Evolutionary conservation across 2,329 filamentous ascomycete genomes (phyloP).

Genomic region (Fusarium sp.): DNA sequence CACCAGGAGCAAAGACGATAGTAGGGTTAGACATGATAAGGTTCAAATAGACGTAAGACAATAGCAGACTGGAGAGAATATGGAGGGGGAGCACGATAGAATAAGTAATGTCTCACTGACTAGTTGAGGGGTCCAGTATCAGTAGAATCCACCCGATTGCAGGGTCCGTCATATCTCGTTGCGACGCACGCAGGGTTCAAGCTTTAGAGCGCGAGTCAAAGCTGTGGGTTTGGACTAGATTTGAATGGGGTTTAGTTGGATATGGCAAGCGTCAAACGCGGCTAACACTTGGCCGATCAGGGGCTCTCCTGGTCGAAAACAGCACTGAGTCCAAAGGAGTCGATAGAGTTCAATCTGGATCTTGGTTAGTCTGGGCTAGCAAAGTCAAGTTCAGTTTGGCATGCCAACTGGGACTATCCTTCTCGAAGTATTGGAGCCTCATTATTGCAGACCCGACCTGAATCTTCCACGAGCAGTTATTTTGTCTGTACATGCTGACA

Average conservation of each 20-base stretch:
- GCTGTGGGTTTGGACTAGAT: not conserved
- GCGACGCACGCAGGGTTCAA: not conserved
- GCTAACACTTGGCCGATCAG: not conserved
- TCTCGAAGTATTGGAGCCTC: not conserved
- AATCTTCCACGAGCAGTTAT: fast-evolving
- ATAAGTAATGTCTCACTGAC: not conserved
- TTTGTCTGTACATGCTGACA: not conserved
- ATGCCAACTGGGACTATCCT: no score
- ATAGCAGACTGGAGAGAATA: not conserved
- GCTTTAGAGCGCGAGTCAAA: not conserved
- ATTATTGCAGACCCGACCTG: not conserved
- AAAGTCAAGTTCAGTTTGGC: no score
- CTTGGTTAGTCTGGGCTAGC: not conserved
- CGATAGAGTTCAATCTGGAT: not conserved
- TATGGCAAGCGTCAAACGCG: not conserved
- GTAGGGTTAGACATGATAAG: constrained; percentile 1
- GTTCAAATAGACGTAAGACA: not conserved
- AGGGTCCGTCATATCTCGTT: not conserved
- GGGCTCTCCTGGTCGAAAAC: not conserved
- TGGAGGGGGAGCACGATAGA: not conserved
- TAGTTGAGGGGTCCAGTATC: not conserved
- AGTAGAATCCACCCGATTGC: not conserved
- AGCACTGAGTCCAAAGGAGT: not conserved
- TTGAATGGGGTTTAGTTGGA: not conserved
- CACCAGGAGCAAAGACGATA: constrained; percentile 9